Evolutionary conservation across 129 eudicot species (phyloP).

Genomic region (Tanacetum coccineum): DNA sequence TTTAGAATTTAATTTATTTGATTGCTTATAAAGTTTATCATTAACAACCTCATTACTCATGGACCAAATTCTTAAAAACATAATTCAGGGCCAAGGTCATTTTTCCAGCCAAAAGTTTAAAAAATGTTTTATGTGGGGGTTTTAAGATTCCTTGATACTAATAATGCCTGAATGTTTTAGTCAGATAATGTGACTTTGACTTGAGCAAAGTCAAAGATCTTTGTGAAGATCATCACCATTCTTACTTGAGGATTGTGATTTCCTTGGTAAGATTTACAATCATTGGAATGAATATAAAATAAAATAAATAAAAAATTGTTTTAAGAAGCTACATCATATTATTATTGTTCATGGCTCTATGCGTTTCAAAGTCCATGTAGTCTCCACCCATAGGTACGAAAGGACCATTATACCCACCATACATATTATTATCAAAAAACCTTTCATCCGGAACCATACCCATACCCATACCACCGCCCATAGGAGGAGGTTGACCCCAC

Average conservation of each 20-base stretch:
- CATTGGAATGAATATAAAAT: conserved; percentile 11
- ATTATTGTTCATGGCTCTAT: conserved; percentile 57
- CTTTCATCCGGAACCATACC: conserved; percentile 55
- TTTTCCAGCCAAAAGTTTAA: neutral
- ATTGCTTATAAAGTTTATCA: too few species aligned
- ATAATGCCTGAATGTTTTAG: too few species aligned
- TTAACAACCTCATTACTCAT: neutral
- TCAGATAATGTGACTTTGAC: conserved; percentile 12
- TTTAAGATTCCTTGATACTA: too few species aligned
- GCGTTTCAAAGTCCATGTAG: conserved; percentile 62
- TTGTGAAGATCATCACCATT: conserved; percentile 14
- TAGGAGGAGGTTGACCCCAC: conserved; percentile 66
- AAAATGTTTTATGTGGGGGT: neutral
- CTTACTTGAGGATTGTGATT: neutral
- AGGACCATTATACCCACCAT: conserved; percentile 64
- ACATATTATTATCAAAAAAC: conserved; percentile 64
- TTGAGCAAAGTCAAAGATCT: conserved; percentile 22
- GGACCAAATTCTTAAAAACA: neutral
- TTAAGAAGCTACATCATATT: conserved; percentile 44
- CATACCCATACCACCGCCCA: conserved; percentile 43
- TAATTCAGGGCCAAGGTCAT: neutral
- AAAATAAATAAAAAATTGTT: conserved; percentile 7
- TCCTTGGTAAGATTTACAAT: conserved; percentile 3
- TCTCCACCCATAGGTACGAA: conserved; percentile 61
- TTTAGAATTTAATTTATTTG: too few species aligned